Base-by-base conservation (phyloP, 2,329 filamentous ascomycete genomes). In the Diplodia seriata region DNA sequence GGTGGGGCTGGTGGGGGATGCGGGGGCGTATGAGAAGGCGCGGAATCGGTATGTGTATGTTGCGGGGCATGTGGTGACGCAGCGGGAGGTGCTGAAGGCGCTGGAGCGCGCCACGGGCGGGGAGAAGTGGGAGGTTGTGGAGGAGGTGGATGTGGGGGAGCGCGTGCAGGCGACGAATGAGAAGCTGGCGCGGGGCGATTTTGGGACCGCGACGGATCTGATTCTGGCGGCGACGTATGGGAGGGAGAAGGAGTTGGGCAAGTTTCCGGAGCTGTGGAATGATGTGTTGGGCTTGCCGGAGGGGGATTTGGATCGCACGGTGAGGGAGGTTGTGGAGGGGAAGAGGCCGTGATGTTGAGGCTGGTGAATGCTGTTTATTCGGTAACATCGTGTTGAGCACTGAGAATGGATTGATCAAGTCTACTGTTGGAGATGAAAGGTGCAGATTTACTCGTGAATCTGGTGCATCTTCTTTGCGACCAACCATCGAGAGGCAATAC, bases 11-110 rank as follows among this genome's bases (percentile, higher is more conserved):
- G 75, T 90, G 15, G 3, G 26, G 26, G 26, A 47, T 3, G 7
- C 71, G 79, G 18, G 1, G 1, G 33, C 26, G 20, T 56, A 12
- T 14, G 57, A 63, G 12, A 36, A 36, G 57, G 38, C 9, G 2
- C 15, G 4, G 40, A 90, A 90, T 74, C 81, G 85, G 70, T 86
- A 87, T 74, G 75, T 91, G 36, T 82, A 82, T 57, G 77, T 90
- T 12, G 83, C 85, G 2, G 87, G 85, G 0, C 86, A 89, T 71
- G 83, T 83, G 36, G 82, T 84, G 0, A 84, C 84, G 1, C 87
- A 90, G 76, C 85, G 85, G 23, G 81, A 90, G 70, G 76, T 91
- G 1, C 73, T 90, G 1, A 75, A 77, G 14, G 74, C 82, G 0
- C 77, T 86, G 2, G 86, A n/a, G n/a, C n/a, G n/a, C n/a, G n/a